phyloP scores from a whole-genome alignment of 179 eudicot genomes.

The Vitellaria paradoxa region DNA sequence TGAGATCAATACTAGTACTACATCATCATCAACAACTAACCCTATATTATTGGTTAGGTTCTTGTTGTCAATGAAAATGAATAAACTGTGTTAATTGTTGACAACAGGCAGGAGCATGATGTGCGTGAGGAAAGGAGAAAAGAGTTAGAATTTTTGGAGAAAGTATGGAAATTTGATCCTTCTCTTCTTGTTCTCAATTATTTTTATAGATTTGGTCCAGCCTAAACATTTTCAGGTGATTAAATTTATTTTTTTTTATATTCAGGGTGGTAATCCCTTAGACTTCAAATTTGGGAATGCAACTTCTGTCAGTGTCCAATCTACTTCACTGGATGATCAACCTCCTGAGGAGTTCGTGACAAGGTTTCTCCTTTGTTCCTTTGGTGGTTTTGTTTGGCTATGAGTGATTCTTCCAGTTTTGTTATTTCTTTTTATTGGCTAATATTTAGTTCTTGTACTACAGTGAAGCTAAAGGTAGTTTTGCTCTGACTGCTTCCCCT shows the following conservation, averaged over 20 bases:
- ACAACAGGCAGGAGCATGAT: constrained; percentile 76
- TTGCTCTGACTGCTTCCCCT: constrained; percentile 70
- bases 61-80: neutral
- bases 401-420: neutral
- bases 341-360: constrained; percentile 45
- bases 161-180: constrained; percentile 44
- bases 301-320: constrained; percentile 73
- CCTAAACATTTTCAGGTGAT: neutral
- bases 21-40: neutral
- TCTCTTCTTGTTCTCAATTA: neutral
- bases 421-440: constrained; percentile 1
- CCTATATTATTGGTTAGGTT: neutral
- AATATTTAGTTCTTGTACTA: constrained; percentile 60
- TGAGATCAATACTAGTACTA: neutral
- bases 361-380: constrained; percentile 22
- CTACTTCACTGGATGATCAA: constrained; percentile 70
- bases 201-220: neutral
- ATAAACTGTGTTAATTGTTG: constrained; percentile 11
- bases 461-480: constrained; percentile 91
- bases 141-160: constrained; percentile 88
- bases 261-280: constrained; percentile 87
- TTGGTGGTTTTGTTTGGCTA: constrained; percentile 44
- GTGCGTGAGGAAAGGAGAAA: constrained; percentile 75
- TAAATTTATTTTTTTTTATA: constrained; percentile 20
- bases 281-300: constrained; percentile 66